Base-by-base conservation (phyloP, 495 filamentous ascomycete genomes). In the Podospora australis region DNA sequence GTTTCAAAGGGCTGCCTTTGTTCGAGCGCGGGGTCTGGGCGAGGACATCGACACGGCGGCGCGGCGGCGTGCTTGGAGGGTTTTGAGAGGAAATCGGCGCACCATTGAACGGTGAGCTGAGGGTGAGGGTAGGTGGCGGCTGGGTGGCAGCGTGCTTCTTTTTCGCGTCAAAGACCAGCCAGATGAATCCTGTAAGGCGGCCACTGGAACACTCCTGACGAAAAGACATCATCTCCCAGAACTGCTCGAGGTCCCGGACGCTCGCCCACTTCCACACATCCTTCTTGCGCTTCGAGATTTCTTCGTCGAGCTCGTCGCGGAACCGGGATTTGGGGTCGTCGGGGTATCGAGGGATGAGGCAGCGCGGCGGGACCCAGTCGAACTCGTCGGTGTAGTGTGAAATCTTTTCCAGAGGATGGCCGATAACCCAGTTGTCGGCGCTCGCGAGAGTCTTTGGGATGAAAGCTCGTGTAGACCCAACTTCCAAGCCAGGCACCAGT, bases 171-270 rank as follows among this genome's bases (percentile, higher is more conserved):
- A 96, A 84, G 8, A 96, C 81, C 22, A 95, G 64, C 92, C 92
- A 99, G 9, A 97, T 70, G 58, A 99, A 99, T 1, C 92, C 94
- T 0, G 96, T 94, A 45, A 95, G 64, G 17, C 89, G 73, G 2
- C 92, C 92, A 11, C 88, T 83, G 20, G 90, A 91, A 60, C 92
- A 99, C 64, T 99, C 92, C 62, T 97, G 92, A 23, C 92, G 74
- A 59, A 88, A 96, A 11, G 89, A 84, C 92, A 99, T 97, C 79
- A 92, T 83, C 47, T 99, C 92, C 92, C 92, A 99, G 65, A 99
- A 99, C 54, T 91, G 83, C 24, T 90, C 88, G 24, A 97, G 64
- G 0, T 83, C 84, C 54, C 71, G 80, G 14, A 96, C 83, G 54
- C 83, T 89, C 55, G 78, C 83, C 92, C 92, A 99, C 42, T 78